These are phyloP conservation scores for Pseudotulostoma volvatum DNA, from an alignment of 495 filamentous ascomycete species.

Conservation along the genomic window DNA sequence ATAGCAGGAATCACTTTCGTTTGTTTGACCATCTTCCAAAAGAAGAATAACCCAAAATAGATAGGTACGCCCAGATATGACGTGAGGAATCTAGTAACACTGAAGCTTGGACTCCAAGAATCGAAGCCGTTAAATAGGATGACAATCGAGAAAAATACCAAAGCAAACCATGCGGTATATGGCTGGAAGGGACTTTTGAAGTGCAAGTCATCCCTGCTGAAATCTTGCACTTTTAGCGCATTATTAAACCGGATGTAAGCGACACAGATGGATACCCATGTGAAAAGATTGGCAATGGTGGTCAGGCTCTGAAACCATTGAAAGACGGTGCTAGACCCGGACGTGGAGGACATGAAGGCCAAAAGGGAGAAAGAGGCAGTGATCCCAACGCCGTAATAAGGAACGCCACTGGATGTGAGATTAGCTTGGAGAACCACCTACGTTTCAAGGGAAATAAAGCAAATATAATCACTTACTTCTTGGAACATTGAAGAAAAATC, in stretches of 20 bases:
- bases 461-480: conserved; percentile 10
- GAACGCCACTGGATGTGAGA: conserved; percentile 32
- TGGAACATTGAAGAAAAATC: conserved; percentile 37
- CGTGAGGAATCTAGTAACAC: conserved; percentile 39
- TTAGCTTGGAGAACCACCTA: conserved; percentile 37
- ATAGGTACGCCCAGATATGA: conserved; percentile 46
- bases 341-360: conserved; percentile 34
- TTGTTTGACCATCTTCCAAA: conserved; percentile 38
- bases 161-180: conserved; percentile 41
- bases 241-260: conserved; percentile 47
- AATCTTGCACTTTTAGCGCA: conserved; percentile 38
- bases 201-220: conserved; percentile 38
- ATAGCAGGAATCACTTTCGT: conserved; percentile 7
- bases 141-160: conserved; percentile 49
- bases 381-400: conserved; percentile 33
- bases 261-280: conserved; percentile 42
- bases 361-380: conserved; percentile 35
- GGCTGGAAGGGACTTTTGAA: conserved; percentile 44
- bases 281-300: conserved; percentile 49
- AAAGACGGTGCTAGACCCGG: conserved; percentile 36
- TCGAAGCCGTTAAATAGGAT: conserved; percentile 56
- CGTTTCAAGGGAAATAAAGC: too few relatives aligned
- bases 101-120: conserved; percentile 44
- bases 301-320: conserved; percentile 45
- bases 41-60: conserved; percentile 39